A percentile compares a stretch with the other conserved stretches of the same genome.
Conservation (phyloP, 768 basidiomycete genomes). For the Hericium erinaceus region DNA sequence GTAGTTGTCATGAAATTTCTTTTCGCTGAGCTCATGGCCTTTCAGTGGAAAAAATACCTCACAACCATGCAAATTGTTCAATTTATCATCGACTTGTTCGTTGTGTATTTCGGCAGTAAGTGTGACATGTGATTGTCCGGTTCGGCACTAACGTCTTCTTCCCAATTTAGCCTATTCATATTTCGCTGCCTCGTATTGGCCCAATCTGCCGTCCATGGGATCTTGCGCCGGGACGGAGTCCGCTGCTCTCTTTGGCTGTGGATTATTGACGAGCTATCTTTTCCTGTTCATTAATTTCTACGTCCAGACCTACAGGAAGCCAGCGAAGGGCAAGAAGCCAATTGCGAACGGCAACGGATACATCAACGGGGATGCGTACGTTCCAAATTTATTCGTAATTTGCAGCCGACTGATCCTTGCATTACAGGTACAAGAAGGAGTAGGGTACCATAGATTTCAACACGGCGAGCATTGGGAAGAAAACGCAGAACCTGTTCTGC, state of each 20-base stretch:
- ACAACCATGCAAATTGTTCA: conserved; percentile 96
- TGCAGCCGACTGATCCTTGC: background rate
- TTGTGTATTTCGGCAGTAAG: conserved; percentile 94
- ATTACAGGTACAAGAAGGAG: conserved; percentile 8
- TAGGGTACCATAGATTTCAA: conserved; percentile 3
- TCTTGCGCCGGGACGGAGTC: conserved; percentile 85
- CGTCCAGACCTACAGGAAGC: conserved; percentile 74
- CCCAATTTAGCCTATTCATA: conserved; percentile 61
- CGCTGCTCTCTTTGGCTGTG: conserved; percentile 86
- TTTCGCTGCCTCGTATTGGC: conserved; percentile 52
- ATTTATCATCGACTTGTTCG: conserved; percentile 84
- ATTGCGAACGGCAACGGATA: conserved; percentile 38
- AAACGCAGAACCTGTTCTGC: background rate
- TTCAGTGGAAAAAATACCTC: conserved; percentile 96
- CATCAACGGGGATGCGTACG: conserved; percentile 28
- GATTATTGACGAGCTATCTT: conserved; percentile 82
- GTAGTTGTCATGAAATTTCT: conserved; percentile 10
- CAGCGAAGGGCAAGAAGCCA: conserved; percentile 28
- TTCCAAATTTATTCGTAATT: background rate
- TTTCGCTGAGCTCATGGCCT: conserved; percentile 1
- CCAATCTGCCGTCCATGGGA: conserved; percentile 55
- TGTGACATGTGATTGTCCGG: conserved; percentile 15
- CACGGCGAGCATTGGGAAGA: background rate
- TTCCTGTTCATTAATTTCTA: conserved; percentile 95
- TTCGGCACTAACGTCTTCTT: background rate